These are phyloP conservation scores for Citeromyces matritensis DNA, from an alignment of 805 yeast genomes.

Conservation along the genomic window DNA sequence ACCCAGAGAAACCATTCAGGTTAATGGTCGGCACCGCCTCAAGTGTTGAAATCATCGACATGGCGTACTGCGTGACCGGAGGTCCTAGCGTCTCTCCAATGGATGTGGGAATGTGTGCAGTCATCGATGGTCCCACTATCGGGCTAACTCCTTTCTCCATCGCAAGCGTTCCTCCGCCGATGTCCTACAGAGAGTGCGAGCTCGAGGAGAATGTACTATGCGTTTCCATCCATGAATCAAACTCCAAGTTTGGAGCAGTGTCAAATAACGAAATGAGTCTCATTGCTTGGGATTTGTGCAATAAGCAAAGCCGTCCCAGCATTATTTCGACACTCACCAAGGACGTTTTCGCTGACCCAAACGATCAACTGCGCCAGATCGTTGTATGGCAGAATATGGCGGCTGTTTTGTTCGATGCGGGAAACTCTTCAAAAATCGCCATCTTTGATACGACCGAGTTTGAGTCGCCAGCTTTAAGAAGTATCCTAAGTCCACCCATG, in stretches of 20 bases:
- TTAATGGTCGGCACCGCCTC: constrained; percentile 45
- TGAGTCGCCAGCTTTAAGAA: constrained; percentile 22
- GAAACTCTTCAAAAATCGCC: constrained; percentile 31
- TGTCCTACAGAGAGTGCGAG: constrained; percentile 53
- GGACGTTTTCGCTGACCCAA: constrained; percentile 18
- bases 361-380: constrained; percentile 47
- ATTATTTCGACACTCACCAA: constrained; percentile 16
- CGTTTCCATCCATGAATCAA: constrained; percentile 47
- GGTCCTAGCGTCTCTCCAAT: constrained; percentile 60
- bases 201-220: constrained; percentile 41
- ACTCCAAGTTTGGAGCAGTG: constrained; percentile 42
- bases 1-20: constrained; percentile 76
- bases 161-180: constrained; percentile 94
- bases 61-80: constrained; percentile 41
- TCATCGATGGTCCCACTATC: constrained; percentile 60
- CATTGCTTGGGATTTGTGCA: constrained; percentile 27
- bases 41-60: constrained; percentile 47
- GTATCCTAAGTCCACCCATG: constrained; percentile 29
- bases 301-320: constrained; percentile 28
- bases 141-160: constrained; percentile 69
- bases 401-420: constrained; percentile 45
- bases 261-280: constrained; percentile 25
- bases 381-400: constrained; percentile 34
- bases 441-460: constrained; percentile 29
- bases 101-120: constrained; percentile 70